A percentile compares a stretch with the other conserved stretches of the same genome.
Evolutionary conservation across 768 basidiomycete genomes (phyloP).

Genomic region (Macrolepiota fuliginosa): DNA sequence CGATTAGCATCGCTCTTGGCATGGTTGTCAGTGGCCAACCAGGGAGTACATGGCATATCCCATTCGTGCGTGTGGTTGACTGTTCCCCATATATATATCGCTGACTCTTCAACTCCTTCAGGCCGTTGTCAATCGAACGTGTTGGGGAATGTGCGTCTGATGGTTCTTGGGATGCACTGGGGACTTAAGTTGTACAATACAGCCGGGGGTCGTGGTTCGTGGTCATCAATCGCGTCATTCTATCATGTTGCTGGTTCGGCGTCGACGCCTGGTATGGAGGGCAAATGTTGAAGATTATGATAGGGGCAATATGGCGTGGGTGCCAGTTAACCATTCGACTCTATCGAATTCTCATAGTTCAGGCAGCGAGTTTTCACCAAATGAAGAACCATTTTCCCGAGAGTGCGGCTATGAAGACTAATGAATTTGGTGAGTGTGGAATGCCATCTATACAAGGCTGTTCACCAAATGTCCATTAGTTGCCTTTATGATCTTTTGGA

Average conservation of each 20-base stretch:
- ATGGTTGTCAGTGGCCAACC: conserved; percentile 4
- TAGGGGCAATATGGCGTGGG: conserved; percentile 9
- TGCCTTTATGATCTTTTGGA: conserved; percentile 2
- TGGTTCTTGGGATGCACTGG: not conserved
- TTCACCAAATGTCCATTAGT: not conserved
- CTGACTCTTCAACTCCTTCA: not conserved
- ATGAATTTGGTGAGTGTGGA: not conserved
- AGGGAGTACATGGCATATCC: conserved; percentile 5
- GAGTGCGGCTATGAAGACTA: conserved; percentile 1
- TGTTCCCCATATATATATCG: too few relatives aligned
- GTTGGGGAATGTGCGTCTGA: conserved; percentile 6
- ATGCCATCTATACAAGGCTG: too few relatives aligned
- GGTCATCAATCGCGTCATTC: conserved; percentile 6
- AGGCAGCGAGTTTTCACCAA: conserved; percentile 4
- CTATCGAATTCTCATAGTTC: not conserved
- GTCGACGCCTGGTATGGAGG: conserved; percentile 9
- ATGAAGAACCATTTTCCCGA: conserved; percentile 5
- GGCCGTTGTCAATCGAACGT: conserved; percentile 6
- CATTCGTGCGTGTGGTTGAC: not conserved
- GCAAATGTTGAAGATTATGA: conserved; percentile 8
- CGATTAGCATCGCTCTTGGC: not conserved
- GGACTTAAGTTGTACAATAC: not conserved
- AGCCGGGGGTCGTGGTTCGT: conserved; percentile 8
- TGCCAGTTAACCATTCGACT: not conserved
- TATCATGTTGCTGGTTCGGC: conserved; percentile 9